Conservation (phyloP, 192 early-diverging fungal genomes). For the Bifiguratus adelaidae region DNA sequence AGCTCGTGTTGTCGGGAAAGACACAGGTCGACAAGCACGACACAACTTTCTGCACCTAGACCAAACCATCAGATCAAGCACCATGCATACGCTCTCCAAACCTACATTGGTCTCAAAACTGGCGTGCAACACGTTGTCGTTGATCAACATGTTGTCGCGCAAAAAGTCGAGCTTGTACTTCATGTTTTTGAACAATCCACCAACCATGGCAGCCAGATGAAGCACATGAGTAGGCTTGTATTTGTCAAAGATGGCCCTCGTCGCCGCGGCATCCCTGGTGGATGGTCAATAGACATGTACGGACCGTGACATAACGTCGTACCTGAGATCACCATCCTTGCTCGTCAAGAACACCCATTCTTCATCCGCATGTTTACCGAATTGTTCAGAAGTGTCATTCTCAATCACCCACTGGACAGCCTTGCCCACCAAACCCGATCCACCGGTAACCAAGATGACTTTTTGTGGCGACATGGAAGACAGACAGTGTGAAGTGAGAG, state of each 20-base stretch:
- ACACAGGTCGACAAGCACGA: conserved; percentile 81
- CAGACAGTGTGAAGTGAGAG: too few species aligned
- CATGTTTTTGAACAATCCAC: conserved; percentile 78
- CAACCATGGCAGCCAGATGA: conserved; percentile 63
- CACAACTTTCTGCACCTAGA: conserved; percentile 68
- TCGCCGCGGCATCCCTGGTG: conserved; percentile 43
- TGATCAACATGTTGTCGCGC: conserved; percentile 67
- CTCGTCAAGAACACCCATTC: conserved; percentile 63
- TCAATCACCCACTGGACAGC: conserved; percentile 58
- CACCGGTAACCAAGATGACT: conserved; percentile 68
- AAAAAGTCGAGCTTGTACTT: conserved; percentile 68
- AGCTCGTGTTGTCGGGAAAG: conserved; percentile 74
- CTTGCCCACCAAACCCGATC: conserved; percentile 67
- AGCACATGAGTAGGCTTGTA: conserved; percentile 72
- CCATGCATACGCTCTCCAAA: not conserved
- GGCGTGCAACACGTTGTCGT: conserved; percentile 61
- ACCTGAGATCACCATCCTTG: conserved; percentile 74
- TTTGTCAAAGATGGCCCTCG: conserved; percentile 60
- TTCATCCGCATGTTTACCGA: conserved; percentile 48
- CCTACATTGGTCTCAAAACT: conserved; percentile 48
- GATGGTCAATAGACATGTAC: too few species aligned
- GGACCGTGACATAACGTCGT: not conserved
- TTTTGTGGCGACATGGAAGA: not conserved
- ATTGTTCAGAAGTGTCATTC: conserved; percentile 38
- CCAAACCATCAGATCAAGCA: not conserved